Conservation (phyloP, 2,329 filamentous ascomycete genomes). For the Simplicillium aogashimaense region DNA sequence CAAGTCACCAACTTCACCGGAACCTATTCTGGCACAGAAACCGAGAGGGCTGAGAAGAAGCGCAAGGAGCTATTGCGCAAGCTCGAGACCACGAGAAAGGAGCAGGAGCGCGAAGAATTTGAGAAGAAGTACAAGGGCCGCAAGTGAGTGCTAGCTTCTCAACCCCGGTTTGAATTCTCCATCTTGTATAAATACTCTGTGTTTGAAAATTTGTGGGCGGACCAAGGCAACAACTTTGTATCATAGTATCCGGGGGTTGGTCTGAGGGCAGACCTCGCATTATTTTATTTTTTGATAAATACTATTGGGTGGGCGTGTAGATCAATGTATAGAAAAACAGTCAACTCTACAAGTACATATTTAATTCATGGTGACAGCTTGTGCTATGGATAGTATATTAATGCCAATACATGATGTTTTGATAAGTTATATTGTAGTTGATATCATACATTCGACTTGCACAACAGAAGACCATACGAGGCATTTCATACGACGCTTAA, state of each 20-base stretch:
- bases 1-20: slow-evolving; percentile 23
- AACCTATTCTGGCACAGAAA: slow-evolving; percentile 17
- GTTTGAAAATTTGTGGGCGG: no score
- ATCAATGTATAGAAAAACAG: not conserved
- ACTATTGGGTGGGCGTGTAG: not conserved
- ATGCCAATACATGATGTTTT: not conserved
- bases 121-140: slow-evolving; percentile 29
- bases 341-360: slow-evolving; percentile 1
- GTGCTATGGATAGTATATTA: slow-evolving; percentile 7
- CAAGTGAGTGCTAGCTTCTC: slow-evolving; percentile 5
- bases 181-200: slow-evolving; percentile 2
- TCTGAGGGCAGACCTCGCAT: no score
- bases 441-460: no score
- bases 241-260: no score
- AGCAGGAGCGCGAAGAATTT: slow-evolving; percentile 26
- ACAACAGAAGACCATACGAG: no score
- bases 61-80: slow-evolving; percentile 22
- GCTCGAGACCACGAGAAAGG: slow-evolving; percentile 22
- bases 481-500: slow-evolving; percentile 29
- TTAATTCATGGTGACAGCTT: no score
- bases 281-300: no score
- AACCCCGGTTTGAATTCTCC: no score
- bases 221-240: no score
- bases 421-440: no score
- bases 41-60: slow-evolving; percentile 23